Percentiles rank a stretch among this genome's conserved stretches.
Evolutionary conservation across 2,329 filamentous ascomycete species (phyloP).

Genomic region (Periconia macrospinosa): DNA sequence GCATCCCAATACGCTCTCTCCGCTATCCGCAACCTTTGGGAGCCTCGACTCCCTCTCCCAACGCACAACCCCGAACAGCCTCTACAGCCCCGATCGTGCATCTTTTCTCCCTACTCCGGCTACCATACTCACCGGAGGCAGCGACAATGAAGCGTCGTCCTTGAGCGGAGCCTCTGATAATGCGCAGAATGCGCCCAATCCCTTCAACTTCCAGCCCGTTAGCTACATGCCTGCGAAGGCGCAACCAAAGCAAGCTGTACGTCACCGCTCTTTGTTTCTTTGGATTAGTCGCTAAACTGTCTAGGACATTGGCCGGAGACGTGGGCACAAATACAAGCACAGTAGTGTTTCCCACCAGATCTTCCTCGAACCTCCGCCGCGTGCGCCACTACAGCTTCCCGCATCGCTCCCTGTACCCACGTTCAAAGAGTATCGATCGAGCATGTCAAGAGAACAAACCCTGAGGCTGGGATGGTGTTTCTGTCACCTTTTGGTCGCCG

Average conservation of each 20-base stretch:
- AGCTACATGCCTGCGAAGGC: constrained; percentile 58
- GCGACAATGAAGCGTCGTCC: constrained; percentile 29
- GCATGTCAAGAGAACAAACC: constrained; percentile 87
- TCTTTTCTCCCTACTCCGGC: constrained; percentile 35
- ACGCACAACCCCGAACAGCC: constrained; percentile 30
- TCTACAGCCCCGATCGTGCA: constrained; percentile 37
- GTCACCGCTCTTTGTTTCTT: background rate
- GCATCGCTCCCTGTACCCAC: constrained; percentile 92
- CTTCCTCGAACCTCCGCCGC: constrained; percentile 86
- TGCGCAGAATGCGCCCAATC: constrained; percentile 50
- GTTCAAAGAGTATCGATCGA: constrained; percentile 80
- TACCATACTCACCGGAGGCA: constrained; percentile 30
- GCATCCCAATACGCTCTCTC: constrained; percentile 41
- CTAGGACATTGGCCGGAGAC: constrained; percentile 85
- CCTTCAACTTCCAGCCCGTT: constrained; percentile 90
- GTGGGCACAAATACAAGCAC: constrained; percentile 97
- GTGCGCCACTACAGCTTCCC: constrained; percentile 84
- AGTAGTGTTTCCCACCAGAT: constrained; percentile 96
- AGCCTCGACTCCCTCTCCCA: constrained; percentile 40
- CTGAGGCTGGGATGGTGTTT: constrained; percentile 84
- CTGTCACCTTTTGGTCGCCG: constrained; percentile 81
- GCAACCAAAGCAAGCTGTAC: constrained; percentile 67
- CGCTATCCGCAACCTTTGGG: constrained; percentile 43
- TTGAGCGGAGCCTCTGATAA: constrained; percentile 22
- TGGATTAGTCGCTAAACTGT: constrained; percentile 24